phyloP scores from a whole-genome alignment of 495 filamentous ascomycete species.

The Articulospora tetracladia region DNA sequence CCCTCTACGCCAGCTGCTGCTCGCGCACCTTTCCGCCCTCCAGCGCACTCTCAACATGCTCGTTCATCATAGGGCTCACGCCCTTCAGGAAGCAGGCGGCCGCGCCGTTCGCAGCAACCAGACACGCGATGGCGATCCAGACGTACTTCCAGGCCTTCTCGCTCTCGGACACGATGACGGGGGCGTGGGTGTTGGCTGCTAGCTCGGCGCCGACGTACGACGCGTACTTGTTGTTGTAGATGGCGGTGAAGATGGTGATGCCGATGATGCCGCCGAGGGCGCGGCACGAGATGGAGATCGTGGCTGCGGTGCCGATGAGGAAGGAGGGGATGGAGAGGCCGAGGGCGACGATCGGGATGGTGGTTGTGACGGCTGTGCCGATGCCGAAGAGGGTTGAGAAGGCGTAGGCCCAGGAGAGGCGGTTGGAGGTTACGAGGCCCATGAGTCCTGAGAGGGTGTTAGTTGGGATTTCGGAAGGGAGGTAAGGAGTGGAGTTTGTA shows the following conservation, averaged over 20 bases:
- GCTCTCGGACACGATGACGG: background rate
- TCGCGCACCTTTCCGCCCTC: conserved; percentile 14
- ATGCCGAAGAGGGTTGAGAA: conserved; percentile 15
- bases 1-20: background rate
- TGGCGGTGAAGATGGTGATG: conserved; percentile 17
- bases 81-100: conserved; percentile 11
- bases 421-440: conserved; percentile 4
- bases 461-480: background rate
- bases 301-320: conserved; percentile 17
- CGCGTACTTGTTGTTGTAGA: conserved; percentile 14
- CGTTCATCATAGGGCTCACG: conserved; percentile 15
- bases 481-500: background rate
- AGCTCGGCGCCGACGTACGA: conserved; percentile 7
- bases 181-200: background rate
- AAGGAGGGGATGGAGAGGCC: conserved; percentile 17
- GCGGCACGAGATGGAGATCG: conserved; percentile 10
- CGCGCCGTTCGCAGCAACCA: conserved; percentile 14
- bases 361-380: conserved; percentile 16
- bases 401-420: conserved; percentile 11
- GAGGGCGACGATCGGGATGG: conserved; percentile 13
- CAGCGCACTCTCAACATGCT: conserved; percentile 17
- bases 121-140: conserved; percentile 12
- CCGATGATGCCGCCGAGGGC: conserved; percentile 16
- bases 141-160: conserved; percentile 13
- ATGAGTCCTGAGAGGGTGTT: conserved; percentile 5